Base-by-base conservation (phyloP, 83 land plant species). In the Diphasiastrum complanatum region DNA sequence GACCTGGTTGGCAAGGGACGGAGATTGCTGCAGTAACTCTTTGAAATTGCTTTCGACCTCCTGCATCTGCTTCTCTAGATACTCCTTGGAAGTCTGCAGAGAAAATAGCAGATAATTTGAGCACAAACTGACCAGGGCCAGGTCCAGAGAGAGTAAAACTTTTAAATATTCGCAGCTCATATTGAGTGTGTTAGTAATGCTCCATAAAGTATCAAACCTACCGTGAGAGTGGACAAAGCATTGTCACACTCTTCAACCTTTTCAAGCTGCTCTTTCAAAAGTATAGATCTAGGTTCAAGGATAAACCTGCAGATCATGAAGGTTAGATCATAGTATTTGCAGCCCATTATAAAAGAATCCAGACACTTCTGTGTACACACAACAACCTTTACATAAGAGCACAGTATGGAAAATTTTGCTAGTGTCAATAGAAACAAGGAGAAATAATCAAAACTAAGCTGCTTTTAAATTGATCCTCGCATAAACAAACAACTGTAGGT, bases 1-100 rank as follows among this genome's bases (percentile, higher is more conserved):
- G 14, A 91, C 86, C 57, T 87, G 97, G 18, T 74, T 89, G 19
- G 97, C 90, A 63, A 91, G 80, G 23, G 78, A 81, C 14, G 97
- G 95, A 33, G 91, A 85, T 51, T 91, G 89, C 66, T 84, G 83
- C 65, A 91, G 43, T 24, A 91, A 51, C 61, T 91, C 97, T 62
- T 71, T 84, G 47, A 91, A 72, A 69, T 84, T 87, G 65, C 78
- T 82, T 66, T 91, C 97, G 43, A 84, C 81, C 60, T 91, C 97
- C 59, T 74, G 63, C 81, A 78, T 67, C 69, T 91, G 97, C 75
- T 87, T 81, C 73, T 91, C 93, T 67, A 91, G 47, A 36, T 86
- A 86, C 62, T 91, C 97, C 63, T 82, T 79, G 2, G 97, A 86
- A 8, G 76, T 79, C 97, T 90, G 76, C 8, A 8, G 25, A 38